Evolutionary conservation across 257 asterid species (phyloP).

Genomic region (Mentha longifolia): DNA sequence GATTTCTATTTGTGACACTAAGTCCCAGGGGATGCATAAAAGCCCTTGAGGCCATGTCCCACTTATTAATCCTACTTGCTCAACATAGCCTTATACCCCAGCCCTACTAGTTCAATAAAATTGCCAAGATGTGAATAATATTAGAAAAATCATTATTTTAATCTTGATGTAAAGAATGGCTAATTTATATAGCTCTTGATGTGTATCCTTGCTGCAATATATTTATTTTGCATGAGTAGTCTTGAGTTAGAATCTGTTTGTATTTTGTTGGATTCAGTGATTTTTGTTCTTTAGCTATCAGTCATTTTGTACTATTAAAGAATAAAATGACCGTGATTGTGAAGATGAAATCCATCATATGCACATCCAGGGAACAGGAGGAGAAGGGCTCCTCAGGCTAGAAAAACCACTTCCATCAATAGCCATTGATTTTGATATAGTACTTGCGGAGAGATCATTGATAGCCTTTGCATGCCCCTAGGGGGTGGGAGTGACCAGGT

Average conservation of each 20-base stretch:
- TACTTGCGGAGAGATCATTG: background rate
- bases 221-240: background rate
- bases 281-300: too few species aligned
- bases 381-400: too few species aligned
- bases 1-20: background rate
- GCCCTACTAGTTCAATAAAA: background rate
- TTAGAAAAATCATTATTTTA: background rate
- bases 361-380: too few species aligned
- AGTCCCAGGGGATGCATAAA: conserved; percentile 2
- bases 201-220: background rate
- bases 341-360: too few species aligned
- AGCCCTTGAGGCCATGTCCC: conserved; percentile 6
- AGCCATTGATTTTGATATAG: too few species aligned
- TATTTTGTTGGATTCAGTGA: background rate
- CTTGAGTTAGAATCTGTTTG: background rate
- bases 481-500: conserved; percentile 7
- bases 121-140: background rate
- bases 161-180: background rate
- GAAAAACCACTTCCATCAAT: too few species aligned
- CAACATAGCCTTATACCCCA: background rate
- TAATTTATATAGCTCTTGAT: background rate
- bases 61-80: background rate
- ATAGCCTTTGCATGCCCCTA: background rate
- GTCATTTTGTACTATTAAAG: too few species aligned
- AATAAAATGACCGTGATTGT: too few species aligned